Evolutionary conservation across 2,329 filamentous ascomycete species (phyloP), one percentile per base, ranked within the genome.

Genomic region (Dactylellina leptospora): DNA sequence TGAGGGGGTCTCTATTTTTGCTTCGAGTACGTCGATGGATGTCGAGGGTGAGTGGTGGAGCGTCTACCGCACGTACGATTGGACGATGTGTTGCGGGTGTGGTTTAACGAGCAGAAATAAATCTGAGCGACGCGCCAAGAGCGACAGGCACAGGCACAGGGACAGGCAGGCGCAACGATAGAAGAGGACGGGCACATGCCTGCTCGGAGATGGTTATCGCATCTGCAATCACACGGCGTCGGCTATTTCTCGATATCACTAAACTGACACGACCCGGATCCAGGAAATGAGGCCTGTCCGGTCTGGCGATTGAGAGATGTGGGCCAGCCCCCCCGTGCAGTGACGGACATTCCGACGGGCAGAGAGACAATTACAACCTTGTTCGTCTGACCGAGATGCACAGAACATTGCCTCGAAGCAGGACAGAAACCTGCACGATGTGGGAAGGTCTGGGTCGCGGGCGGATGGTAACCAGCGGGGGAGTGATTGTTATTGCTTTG

Each of bases 21-120:
- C 30, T 25, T 36, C 3, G 10, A 33, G 25, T 27, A 10, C 23
- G 40, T 47, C n/a, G 47, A 13, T 36, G 47, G 20, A 22, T 33
- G 10, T 40, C 36, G 36, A 40, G n/a, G n/a, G n/a, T n/a, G n/a
- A n/a, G n/a, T n/a, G n/a, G n/a, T n/a, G n/a, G n/a, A n/a, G n/a
- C n/a, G n/a, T n/a, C n/a, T n/a, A n/a, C n/a, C n/a, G n/a, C n/a
- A n/a, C n/a, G n/a, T n/a, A n/a, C n/a, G n/a, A n/a, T n/a, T n/a
- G n/a, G n/a, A n/a, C n/a, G 47, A 42, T 62, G 68, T 64, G 68
- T 72, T 72, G 68, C 40, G 11, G 25, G 22, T 72, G 68, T 64
- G 59, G 66, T 71, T 60, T 30, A 18, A 11, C 28, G 25, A 10
- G 42, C 33, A 36, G 38, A 55, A 45, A 22, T 45, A 45, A 40